phyloP scores from a whole-genome alignment of 345 rosid species.

The Brassica carinata region DNA sequence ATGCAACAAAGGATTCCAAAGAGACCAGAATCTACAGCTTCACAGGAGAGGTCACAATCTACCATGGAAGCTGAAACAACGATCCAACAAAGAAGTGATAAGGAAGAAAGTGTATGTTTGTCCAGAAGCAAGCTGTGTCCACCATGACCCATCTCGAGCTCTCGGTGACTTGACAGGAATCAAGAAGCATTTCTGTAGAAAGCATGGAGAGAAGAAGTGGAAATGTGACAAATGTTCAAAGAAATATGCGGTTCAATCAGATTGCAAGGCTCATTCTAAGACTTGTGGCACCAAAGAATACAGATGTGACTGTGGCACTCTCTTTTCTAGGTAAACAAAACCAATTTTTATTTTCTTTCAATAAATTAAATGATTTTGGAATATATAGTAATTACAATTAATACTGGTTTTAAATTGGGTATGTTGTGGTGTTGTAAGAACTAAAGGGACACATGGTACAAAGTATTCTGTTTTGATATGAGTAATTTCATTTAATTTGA shows the following conservation, averaged over 20 bases:
- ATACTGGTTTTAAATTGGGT: constrained; percentile 20
- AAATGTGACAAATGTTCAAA: constrained; percentile 92
- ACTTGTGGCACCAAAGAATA: constrained; percentile 96
- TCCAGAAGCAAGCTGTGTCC: constrained; percentile 83
- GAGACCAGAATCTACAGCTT: constrained; percentile 88
- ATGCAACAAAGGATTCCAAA: constrained; percentile 87
- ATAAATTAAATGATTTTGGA: constrained; percentile 7
- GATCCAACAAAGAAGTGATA: constrained; percentile 59
- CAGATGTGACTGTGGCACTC: constrained; percentile 94
- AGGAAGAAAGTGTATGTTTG: constrained; percentile 56
- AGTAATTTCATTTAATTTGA: constrained; percentile 42
- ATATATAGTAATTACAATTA: constrained; percentile 2
- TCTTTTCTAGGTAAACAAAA: constrained; percentile 74
- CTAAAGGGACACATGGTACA: constrained; percentile 44
- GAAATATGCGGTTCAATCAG: constrained; percentile 95
- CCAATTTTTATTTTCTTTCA: background rate
- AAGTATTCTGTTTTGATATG: constrained; percentile 36
- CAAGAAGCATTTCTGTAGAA: constrained; percentile 90
- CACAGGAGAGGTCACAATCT: constrained; percentile 88
- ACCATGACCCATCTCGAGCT: constrained; percentile 92
- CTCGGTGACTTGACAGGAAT: constrained; percentile 94
- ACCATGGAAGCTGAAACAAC: constrained; percentile 93
- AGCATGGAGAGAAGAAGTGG: constrained; percentile 98
- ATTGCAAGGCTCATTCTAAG: constrained; percentile 96
- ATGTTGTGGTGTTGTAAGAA: constrained; percentile 26